These are phyloP conservation scores for Botrytis pseudocinerea DNA, from an alignment of 2,329 filamentous ascomycete genomes.

Conservation along the genomic window DNA sequence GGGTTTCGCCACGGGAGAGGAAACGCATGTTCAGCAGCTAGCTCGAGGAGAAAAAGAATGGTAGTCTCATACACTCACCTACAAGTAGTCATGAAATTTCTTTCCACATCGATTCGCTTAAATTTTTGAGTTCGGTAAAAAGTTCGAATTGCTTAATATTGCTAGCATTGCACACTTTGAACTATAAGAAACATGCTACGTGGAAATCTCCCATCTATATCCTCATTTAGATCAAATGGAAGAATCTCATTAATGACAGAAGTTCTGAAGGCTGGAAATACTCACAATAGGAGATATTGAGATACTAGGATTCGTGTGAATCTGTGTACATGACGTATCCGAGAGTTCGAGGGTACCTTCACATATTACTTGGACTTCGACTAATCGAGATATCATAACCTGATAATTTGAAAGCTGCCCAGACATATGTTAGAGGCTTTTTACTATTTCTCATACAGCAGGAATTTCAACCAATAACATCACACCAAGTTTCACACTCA, in stretches of 20 bases:
- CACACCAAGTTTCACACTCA: neutral
- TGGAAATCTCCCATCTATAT: too few species aligned
- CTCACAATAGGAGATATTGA: neutral
- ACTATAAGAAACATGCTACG: neutral
- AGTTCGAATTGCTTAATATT: neutral
- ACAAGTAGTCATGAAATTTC: neutral
- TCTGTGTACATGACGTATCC: neutral
- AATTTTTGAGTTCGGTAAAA: neutral
- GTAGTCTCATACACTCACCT: rapidly evolving
- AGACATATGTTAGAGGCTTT: neutral
- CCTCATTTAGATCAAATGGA: neutral
- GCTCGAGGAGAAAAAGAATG: neutral
- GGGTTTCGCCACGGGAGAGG: neutral
- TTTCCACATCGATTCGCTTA: neutral
- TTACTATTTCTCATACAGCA: neutral
- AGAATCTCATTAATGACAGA: neutral
- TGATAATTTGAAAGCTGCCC: neutral
- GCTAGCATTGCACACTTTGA: neutral
- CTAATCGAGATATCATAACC: neutral
- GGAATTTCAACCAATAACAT: neutral
- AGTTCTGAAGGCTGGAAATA: neutral
- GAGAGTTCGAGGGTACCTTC: neutral
- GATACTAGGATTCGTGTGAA: neutral
- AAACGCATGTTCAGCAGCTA: neutral
- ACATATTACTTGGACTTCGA: neutral